These are phyloP conservation scores for Dactylonectria macrodidyma DNA, from an alignment of 2,329 filamentous ascomycete species.

Conservation along the genomic window DNA sequence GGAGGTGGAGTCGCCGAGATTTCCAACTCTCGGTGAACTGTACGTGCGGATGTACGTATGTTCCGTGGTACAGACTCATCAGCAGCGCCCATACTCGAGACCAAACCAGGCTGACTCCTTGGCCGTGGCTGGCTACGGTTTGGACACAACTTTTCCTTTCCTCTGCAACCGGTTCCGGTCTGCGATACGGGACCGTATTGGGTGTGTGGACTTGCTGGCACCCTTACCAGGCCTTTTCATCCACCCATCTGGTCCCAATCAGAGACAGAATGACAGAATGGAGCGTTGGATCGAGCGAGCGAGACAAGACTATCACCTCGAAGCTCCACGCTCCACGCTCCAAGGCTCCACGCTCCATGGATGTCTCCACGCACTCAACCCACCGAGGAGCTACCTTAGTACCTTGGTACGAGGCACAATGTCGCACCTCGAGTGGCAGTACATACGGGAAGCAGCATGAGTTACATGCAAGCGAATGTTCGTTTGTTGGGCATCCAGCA, in stretches of 20 bases:
- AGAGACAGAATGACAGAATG: slow-evolving; percentile 5
- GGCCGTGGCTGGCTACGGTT: slow-evolving; percentile 4
- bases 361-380: no score
- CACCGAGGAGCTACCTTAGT: no score
- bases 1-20: neutral
- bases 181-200: slow-evolving; percentile 1
- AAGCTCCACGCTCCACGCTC: neutral
- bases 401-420: neutral
- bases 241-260: slow-evolving; percentile 5
- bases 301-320: slow-evolving; percentile 1
- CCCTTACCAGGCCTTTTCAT: no score
- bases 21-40: neutral
- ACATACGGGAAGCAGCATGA: neutral
- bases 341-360: neutral
- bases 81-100: neutral
- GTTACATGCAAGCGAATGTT: neutral
- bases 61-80: neutral
- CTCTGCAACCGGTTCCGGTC: neutral
- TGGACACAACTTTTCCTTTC: neutral
- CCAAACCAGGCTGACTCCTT: neutral
- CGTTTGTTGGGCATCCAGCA: slow-evolving; percentile 19
- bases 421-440: neutral
- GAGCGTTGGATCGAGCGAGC: slow-evolving; percentile 1
- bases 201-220: neutral
- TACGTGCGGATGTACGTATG: no score